A percentile compares a stretch with the other conserved stretches of the same genome.
Conservation (phyloP, 805 yeast genomes). For the Wickerhamiella azymoides region DNA sequence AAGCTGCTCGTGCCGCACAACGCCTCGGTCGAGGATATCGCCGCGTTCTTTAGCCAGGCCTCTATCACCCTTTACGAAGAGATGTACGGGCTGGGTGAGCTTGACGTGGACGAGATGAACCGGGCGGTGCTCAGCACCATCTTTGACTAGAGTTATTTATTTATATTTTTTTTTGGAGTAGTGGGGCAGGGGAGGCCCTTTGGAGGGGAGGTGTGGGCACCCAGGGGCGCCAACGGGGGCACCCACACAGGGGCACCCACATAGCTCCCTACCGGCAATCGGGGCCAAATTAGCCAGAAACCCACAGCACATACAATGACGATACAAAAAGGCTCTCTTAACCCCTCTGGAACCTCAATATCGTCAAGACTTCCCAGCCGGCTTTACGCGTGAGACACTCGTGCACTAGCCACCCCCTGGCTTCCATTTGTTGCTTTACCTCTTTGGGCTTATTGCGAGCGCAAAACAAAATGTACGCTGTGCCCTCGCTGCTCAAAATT, state of each 20-base stretch:
- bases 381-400: constrained; percentile 60
- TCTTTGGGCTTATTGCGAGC: constrained; percentile 71
- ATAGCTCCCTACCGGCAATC: no score
- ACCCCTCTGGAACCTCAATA: constrained; percentile 42
- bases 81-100: constrained; percentile 36
- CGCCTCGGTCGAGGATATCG: constrained; percentile 28
- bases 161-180: no score
- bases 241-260: no score
- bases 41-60: constrained; percentile 51
- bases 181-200: no score
- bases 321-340: neutral
- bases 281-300: no score
- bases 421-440: constrained; percentile 37
- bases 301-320: no score
- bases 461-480: constrained; percentile 81
- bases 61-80: constrained; percentile 54
- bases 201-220: no score
- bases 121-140: neutral
- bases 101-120: neutral
- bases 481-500: constrained; percentile 45
- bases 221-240: no score
- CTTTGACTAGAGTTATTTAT: neutral
- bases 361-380: constrained; percentile 88
- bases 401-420: constrained; percentile 39
- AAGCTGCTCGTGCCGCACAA: constrained; percentile 21